phyloP scores from a whole-genome alignment of 768 basidiomycete species.

The Hebeloma cylindrosporum region DNA sequence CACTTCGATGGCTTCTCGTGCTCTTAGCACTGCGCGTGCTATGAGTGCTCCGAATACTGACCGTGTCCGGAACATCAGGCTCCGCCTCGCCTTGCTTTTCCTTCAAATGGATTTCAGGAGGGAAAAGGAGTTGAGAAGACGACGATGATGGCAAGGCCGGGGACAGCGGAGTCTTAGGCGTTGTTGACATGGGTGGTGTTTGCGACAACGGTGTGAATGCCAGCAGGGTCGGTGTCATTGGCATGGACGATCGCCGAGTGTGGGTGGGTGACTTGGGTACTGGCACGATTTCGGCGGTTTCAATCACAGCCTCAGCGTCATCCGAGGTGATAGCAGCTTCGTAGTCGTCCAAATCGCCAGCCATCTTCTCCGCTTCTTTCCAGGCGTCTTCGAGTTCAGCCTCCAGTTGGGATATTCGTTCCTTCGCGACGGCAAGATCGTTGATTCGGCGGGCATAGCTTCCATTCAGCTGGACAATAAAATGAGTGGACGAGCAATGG shows the following conservation, averaged over 20 bases:
- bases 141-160: constrained; percentile 13
- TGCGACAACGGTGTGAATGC: constrained; percentile 21
- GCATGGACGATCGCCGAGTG: constrained; percentile 19
- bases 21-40: constrained; percentile 35
- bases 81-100: constrained; percentile 25
- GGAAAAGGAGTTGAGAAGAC: constrained; percentile 19
- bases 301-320: constrained; percentile 42
- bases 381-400: constrained; percentile 80
- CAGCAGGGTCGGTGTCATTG: constrained; percentile 25
- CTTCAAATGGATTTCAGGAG: constrained; percentile 22
- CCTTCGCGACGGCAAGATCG: constrained; percentile 51
- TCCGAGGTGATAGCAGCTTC: constrained; percentile 39
- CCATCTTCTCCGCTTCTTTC: constrained; percentile 73
- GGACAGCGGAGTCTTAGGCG: constrained; percentile 16
- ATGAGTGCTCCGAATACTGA: constrained; percentile 37
- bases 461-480: constrained; percentile 52
- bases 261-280: constrained; percentile 29
- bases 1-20: constrained; percentile 36
- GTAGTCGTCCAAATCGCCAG: constrained; percentile 67
- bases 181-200: too few species aligned
- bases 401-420: constrained; percentile 54
- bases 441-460: constrained; percentile 65
- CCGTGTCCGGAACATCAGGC: constrained; percentile 37
- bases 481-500: constrained; percentile 4
- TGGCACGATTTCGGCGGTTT: constrained; percentile 45